Evolutionary conservation across 768 basidiomycete genomes (phyloP).

Genomic region (Boletellus ananiceps): DNA sequence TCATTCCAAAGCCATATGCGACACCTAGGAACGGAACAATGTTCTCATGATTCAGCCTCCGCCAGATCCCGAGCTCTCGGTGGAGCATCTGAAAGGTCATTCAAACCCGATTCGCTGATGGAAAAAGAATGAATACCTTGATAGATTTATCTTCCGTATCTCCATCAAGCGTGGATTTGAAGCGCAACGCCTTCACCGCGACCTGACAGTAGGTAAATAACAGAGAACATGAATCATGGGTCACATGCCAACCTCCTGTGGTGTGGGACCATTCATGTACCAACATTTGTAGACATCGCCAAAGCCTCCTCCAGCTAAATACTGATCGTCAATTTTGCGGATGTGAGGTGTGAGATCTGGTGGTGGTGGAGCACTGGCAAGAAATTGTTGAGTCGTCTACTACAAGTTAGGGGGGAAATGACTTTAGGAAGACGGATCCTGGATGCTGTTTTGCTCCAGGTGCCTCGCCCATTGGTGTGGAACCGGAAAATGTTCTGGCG

Average conservation of each 20-base stretch:
- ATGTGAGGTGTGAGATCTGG: constrained; percentile 2
- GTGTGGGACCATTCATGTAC: neutral
- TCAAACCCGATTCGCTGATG: neutral
- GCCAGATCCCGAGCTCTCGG: constrained; percentile 9
- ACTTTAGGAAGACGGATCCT: too few species aligned
- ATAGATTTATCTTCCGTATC: neutral
- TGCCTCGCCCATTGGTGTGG: too few species aligned
- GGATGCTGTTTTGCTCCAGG: too few species aligned
- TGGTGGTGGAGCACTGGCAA: neutral
- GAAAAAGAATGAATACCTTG: neutral
- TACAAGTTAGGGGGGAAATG: too few species aligned
- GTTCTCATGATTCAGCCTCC: neutral
- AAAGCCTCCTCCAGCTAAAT: neutral
- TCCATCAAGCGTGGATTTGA: neutral
- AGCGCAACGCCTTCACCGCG: constrained; percentile 6
- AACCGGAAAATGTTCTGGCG: too few species aligned
- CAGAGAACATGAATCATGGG: neutral
- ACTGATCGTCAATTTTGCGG: neutral
- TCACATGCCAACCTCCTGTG: neutral
- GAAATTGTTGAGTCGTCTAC: too few species aligned
- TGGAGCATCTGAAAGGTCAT: neutral
- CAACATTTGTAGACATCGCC: constrained; percentile 5
- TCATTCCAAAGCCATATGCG: neutral
- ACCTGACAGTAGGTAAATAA: neutral
- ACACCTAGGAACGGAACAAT: constrained; percentile 1